Base-by-base conservation (phyloP, 2,329 filamentous ascomycete genomes). In the Diaporthe aspalathi region DNA sequence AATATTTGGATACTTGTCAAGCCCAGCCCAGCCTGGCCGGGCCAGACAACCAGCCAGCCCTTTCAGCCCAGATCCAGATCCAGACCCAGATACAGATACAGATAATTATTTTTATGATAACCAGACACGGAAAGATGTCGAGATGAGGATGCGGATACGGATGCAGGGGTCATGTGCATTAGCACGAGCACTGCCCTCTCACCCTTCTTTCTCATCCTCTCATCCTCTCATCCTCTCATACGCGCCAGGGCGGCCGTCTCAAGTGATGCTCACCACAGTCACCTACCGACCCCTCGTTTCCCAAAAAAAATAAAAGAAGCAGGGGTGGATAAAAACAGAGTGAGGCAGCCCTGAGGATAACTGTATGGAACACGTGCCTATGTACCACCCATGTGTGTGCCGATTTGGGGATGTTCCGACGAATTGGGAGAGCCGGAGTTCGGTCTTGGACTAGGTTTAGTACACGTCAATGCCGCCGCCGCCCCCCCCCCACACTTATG, bases 181-280 rank as follows among this genome's bases (percentile, higher is more conserved):
- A n/a, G n/a, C n/a, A n/a, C n/a, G n/a, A n/a, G n/a, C n/a, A n/a
- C n/a, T n/a, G n/a, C n/a, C n/a, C n/a, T n/a, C n/a, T n/a, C n/a
- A n/a, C n/a, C n/a, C n/a, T n/a, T 35, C 32, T 9, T 35, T 35
- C 32, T 35, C 32, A 35, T 11, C 6, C 9, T 38, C 35, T 38
- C 35, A 38, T 11, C 2, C 35, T 38, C 35, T 38, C 35, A 38
- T 17, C 6, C 27, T 63, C 43, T 45, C 57, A 63, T 40, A 63
- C 60, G n/a, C 53, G 40, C 60, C 60, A 63, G 43, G 60, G 60
- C 60, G 60, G 60, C 60, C 60, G 60, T 63, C 60, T 63, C 60
- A 63, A 63, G 60, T 63, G 60, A 49, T 63, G 60, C 60, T 63
- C 60, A 63, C 60, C 60, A 45, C 56, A 45, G 5, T 17, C 56